phyloP scores from a whole-genome alignment of 371 early-diverging fungal genomes.

The Ordospora colligata region DNA sequence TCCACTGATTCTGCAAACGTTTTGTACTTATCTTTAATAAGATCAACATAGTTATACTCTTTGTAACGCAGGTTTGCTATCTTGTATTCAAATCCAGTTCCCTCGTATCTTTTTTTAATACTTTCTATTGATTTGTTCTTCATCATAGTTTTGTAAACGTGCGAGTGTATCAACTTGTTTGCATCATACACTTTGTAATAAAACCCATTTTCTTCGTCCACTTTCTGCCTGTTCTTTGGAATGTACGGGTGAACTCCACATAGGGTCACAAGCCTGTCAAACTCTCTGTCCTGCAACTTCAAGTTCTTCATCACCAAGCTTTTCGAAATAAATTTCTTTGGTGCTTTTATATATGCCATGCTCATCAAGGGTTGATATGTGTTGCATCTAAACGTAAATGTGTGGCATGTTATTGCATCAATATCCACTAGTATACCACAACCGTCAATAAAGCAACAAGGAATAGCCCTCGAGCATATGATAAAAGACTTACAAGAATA shows the following conservation, averaged over 20 bases:
- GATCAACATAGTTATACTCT: conserved; percentile 31
- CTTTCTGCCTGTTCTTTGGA: conserved; percentile 22
- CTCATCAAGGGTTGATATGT: background rate
- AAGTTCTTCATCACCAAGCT: conserved; percentile 26
- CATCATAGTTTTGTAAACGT: conserved; percentile 31
- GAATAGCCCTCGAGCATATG: background rate
- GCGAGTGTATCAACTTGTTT: conserved; percentile 28
- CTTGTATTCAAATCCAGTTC: background rate
- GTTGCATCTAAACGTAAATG: background rate
- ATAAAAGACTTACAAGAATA: background rate
- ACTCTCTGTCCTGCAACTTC: conserved; percentile 30
- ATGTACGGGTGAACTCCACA: conserved; percentile 30
- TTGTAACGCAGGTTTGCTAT: conserved; percentile 4
- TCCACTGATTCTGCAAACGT: conserved; percentile 39
- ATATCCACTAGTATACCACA: background rate
- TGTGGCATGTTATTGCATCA: background rate
- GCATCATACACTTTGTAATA: conserved; percentile 47
- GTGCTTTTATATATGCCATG: conserved; percentile 33
- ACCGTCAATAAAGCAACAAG: background rate
- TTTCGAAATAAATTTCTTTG: conserved; percentile 42
- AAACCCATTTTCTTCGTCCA: conserved; percentile 29
- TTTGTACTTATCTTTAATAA: conserved; percentile 38
- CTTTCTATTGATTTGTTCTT: conserved; percentile 11
- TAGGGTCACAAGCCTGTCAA: conserved; percentile 34
- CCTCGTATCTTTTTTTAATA: conserved; percentile 17